Base-by-base conservation (phyloP, 2,329 filamentous ascomycete species). In the Trichocomaceae sp. region DNA sequence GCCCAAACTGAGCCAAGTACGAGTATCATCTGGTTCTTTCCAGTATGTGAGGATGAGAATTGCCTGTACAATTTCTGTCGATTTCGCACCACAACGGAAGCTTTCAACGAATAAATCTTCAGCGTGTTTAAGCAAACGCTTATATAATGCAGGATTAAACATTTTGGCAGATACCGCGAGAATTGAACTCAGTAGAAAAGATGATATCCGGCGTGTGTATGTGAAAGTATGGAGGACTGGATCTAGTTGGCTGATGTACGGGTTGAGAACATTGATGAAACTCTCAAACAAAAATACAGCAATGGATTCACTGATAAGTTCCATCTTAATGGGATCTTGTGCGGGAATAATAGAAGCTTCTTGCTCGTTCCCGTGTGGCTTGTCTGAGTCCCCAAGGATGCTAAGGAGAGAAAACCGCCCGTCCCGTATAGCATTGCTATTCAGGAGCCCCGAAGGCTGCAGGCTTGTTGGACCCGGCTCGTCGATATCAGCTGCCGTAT, bases 21-120 rank as follows among this genome's bases (percentile, higher is more conserved):
- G 64, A 7, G 66, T 72, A 57, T 75, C 72, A 1, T 71, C 66
- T 1, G 71, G 69, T 42, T 73, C 69, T 59, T 75, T 75, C 70
- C 71, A 75, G 57, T 73, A 73, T 1, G 72, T 74, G 1, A 70
- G 56, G 19, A 73, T 69, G 23, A 55, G 23, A 46, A 50, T 31
- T 0, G 67, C 71, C 55, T 75, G 72, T 1, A 68, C 67, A 5
- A 64, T 66, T 50, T 75, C 72, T 1, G 63, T 60, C 0, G 72
- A 74, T 49, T 74, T 74, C 0, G 47, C 58, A 5, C 71, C 72
- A 7, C 58, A 55, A 3, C 63, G 60, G 47, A 74, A 72, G 7
- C 52, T 58, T 13, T 68, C 58, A 5, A 59, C 55, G 9, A 50
- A 44, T n/a, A 71, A 60, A 5, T 63, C 60, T 45, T 73, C 69